Evolutionary conservation across 441 rosid species (phyloP).

Genomic region (Syzygium malaccense): DNA sequence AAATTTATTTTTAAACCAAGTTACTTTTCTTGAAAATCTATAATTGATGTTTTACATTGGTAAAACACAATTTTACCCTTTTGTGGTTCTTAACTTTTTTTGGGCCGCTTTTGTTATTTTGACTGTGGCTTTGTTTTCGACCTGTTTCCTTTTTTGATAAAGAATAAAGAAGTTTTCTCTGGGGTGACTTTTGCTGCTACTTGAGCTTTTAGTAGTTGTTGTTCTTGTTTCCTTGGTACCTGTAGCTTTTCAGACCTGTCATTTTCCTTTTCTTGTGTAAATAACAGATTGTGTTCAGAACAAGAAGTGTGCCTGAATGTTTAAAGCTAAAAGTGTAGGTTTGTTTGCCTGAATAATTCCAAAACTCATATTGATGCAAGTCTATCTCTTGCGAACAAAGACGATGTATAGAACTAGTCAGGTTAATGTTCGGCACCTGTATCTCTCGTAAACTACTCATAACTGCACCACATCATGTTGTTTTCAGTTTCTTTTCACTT

Average conservation of each 20-base stretch:
- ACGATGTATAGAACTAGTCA: background rate
- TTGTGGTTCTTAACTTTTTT: background rate
- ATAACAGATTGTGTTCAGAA: background rate
- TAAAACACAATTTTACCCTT: background rate
- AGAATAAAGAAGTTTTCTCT: too few species aligned
- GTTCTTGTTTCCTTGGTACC: background rate
- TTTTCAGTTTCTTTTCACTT: background rate
- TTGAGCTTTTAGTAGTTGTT: background rate
- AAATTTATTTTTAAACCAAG: too few species aligned
- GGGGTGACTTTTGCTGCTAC: background rate
- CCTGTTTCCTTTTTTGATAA: background rate
- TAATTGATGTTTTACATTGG: too few species aligned
- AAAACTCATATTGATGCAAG: too few species aligned
- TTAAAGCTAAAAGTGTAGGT: background rate
- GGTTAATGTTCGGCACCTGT: accelerated
- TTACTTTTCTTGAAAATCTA: too few species aligned
- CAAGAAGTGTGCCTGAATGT: background rate
- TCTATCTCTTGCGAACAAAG: too few species aligned
- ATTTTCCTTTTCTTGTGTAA: background rate
- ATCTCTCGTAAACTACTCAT: background rate
- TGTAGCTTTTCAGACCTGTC: too few species aligned
- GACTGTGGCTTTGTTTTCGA: background rate
- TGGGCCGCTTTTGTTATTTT: background rate
- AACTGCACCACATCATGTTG: background rate
- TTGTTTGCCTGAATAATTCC: background rate